phyloP scores from a whole-genome alignment of 352 stramenopile species.

The Pythium insidiosum region DNA sequence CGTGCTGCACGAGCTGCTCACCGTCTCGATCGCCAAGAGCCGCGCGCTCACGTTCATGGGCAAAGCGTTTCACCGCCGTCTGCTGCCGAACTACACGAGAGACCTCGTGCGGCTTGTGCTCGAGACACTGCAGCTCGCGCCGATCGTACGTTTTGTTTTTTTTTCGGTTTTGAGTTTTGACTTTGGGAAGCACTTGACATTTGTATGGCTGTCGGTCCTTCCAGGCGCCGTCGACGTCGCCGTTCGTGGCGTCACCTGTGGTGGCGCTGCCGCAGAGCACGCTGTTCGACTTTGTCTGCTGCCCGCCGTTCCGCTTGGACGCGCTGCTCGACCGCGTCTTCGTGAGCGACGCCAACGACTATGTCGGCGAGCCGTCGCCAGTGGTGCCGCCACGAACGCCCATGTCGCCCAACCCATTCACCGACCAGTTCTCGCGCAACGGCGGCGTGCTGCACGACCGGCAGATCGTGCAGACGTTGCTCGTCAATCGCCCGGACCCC shows the following conservation, averaged over 20 bases:
- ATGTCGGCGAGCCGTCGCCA: constrained; percentile 13
- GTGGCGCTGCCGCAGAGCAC: constrained; percentile 24
- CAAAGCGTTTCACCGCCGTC: constrained; percentile 25
- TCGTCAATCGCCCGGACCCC: constrained; percentile 25
- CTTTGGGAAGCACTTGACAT: too few relatives aligned
- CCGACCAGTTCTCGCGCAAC: constrained; percentile 43
- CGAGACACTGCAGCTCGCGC: constrained; percentile 36
- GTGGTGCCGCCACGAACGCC: constrained; percentile 6
- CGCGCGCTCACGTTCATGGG: constrained; percentile 26
- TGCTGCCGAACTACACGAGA: constrained; percentile 11
- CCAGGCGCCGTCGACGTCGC: too few relatives aligned
- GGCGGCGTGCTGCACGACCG: constrained; percentile 35
- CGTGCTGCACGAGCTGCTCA: too few relatives aligned
- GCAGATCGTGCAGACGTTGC: constrained; percentile 24
- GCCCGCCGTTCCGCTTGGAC: constrained; percentile 35
- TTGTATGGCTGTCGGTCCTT: too few relatives aligned
- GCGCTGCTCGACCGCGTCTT: constrained; percentile 29
- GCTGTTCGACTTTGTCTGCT: constrained; percentile 48
- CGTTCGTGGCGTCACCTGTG: too few relatives aligned
- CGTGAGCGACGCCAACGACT: constrained; percentile 27
- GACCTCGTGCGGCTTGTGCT: constrained; percentile 31
- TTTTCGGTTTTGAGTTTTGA: not conserved
- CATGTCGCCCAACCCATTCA: constrained; percentile 29
- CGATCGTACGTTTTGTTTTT: constrained; percentile 20
- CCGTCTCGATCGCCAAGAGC: too few relatives aligned